These are phyloP conservation scores for Exophiala calicioides DNA, from an alignment of 2,329 filamentous ascomycete species.

Conservation along the genomic window DNA sequence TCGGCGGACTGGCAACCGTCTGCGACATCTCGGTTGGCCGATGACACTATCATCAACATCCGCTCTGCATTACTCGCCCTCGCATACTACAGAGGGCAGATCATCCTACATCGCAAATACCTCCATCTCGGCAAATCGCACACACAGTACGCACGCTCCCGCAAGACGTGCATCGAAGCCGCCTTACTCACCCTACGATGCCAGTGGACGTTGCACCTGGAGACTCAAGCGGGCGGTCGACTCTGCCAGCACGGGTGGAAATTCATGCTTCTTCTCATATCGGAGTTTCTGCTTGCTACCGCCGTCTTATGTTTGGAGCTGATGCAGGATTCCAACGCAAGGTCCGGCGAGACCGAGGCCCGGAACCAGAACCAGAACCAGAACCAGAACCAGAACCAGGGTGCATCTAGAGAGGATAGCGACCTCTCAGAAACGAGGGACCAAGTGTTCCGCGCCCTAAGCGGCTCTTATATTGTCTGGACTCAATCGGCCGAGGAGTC, in stretches of 20 bases:
- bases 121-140: constrained; percentile 40
- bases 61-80: constrained; percentile 36
- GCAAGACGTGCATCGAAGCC: constrained; percentile 48
- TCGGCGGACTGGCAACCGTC: constrained; percentile 27
- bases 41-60: constrained; percentile 19
- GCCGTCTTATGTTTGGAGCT: constrained; percentile 51
- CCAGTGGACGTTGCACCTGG: constrained; percentile 46
- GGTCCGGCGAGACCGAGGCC: not conserved
- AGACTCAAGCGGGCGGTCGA: constrained; percentile 43
- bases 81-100: constrained; percentile 36
- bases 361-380: no score
- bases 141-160: constrained; percentile 42
- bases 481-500: no score
- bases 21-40: no score
- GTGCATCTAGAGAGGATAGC: no score
- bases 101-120: constrained; percentile 42
- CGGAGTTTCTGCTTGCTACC: constrained; percentile 52
- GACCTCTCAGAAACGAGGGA: no score
- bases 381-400: no score
- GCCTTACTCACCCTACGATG: constrained; percentile 46
- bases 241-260: constrained; percentile 47
- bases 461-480: constrained; percentile 20
- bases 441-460: constrained; percentile 14
- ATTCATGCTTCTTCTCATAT: constrained; percentile 44
- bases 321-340: constrained; percentile 31